Base-by-base conservation (phyloP, 1,284 basidiomycete genomes). In the Ceratobasidium sp. region DNA sequence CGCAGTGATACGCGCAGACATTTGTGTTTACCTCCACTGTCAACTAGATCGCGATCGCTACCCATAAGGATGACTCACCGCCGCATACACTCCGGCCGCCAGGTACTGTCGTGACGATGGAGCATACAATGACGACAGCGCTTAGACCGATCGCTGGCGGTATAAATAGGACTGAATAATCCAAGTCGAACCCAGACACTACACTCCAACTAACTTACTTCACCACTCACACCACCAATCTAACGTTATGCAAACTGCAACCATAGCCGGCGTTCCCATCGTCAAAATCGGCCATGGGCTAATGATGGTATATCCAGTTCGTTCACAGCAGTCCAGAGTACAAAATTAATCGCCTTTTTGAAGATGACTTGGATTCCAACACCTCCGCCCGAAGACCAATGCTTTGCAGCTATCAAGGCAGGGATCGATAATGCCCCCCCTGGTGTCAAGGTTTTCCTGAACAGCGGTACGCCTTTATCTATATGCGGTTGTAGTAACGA, bases 371-470 rank as follows among this genome's bases (percentile, higher is more conserved):
- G 75, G 74, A 73, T 50, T 3, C 71, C 73, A 3, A 67, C 12
- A 14, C 65, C 69, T 5, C 59, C 52, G 18, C 72, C 75, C 16
- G 75, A 76, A 32, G 75, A 75, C 36, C 69, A 75, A 34, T 73
- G 71, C 23, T 76, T 76, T 60, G 75, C 53, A 36, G 65, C 72
- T n/a, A 72, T 76, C n/a, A 71, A 67, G 18, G 58, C 75, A 10
- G 73, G 71, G 14, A 71, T 76, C 34, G 72, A 75, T 4, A 53
- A 45, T 23, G 72, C 53, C 3, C 60, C 69, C 3, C 72, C 74
- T 8, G 52, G 52, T 5, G 58, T 46, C 28, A 74, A 73, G 34
- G 67, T 72, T 1, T 67, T 76, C 52, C 58, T 76, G 48, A 76
- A 76, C 39, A 70, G 67, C 64, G 67, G 74, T 75, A 34, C 12